Conservation (phyloP, 768 basidiomycete species). For the Dentipellis fragilis region DNA sequence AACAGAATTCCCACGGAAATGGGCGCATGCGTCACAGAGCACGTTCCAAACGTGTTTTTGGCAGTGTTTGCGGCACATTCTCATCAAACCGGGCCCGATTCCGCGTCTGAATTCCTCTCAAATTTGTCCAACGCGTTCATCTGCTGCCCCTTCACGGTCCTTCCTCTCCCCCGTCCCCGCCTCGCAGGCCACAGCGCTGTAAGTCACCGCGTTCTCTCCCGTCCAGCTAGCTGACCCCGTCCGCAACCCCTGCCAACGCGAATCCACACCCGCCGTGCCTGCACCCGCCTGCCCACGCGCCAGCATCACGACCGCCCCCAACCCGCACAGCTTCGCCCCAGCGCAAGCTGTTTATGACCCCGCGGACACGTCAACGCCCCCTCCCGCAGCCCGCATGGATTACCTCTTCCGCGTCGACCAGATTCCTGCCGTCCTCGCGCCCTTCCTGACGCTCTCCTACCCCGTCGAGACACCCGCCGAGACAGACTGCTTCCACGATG, state of each 20-base stretch:
- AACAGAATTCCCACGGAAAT: too few relatives aligned
- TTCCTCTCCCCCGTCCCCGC: background rate
- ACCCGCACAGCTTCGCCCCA: background rate
- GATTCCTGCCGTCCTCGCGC: conserved; percentile 44
- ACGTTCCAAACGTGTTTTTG: too few relatives aligned
- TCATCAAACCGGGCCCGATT: too few relatives aligned
- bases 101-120: too few relatives aligned
- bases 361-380: conserved; percentile 7
- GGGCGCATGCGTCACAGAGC: too few relatives aligned
- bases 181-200: background rate
- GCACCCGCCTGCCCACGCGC: background rate
- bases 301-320: background rate
- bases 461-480: conserved; percentile 42
- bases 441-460: conserved; percentile 71
- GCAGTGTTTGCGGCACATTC: too few relatives aligned
- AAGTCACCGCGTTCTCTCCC: background rate
- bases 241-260: background rate
- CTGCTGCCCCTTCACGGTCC: background rate
- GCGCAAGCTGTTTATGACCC: conserved; percentile 5
- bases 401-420: conserved; percentile 8
- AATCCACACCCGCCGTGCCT: background rate
- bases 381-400: conserved; percentile 9
- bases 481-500: conserved; percentile 66
- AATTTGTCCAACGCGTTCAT: too few relatives aligned
- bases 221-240: background rate